Base-by-base conservation (phyloP, 768 basidiomycete species). In the Trametes cingulata region DNA sequence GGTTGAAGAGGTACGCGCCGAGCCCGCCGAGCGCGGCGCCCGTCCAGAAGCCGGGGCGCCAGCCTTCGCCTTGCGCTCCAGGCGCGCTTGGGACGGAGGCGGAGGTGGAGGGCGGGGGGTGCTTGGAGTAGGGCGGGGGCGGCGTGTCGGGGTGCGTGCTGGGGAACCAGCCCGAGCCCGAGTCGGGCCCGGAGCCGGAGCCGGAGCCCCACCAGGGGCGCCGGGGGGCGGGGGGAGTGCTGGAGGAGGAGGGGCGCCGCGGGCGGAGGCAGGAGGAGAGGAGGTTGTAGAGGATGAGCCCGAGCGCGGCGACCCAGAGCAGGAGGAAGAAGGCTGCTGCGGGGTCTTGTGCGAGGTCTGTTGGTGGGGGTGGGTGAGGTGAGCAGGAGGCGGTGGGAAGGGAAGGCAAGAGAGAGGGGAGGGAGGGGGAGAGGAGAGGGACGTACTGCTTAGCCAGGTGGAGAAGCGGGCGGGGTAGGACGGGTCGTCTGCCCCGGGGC, bases 41-140 rank as follows among this genome's bases (percentile, higher is more conserved):
- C 1, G 90, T 87, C 90, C 87, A 95, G 71, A 96, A 95, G 3
- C 93, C 93, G 12, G 90, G 87, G 41, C 76, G 72, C 84, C 85
- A 86, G 33, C 76, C 76, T 41, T 62, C 63, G 56, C 73, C 73
- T 24, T 68, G 70, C 24, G 48, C 39, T 58, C 46, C 9, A 56
- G 60, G 15, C 72, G 71, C 33, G 35, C 75, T 63, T 65, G 82
- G 78, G 13, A 36, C 17, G 12, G 58, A 29, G 4, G 67, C 63
- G 65, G 82, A 78, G 13, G 43, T 22, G 12, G 58, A 29, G 4
- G 67, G 55, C 10, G 59, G 49, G 27, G 59, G 24, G 53, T 69
- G 54, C 50, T 75, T 76, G 17, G 81, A 79, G 64, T 89, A 86
- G 0, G 88, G 85, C 20, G 89, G 86, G 0, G 80, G 79, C 2